Percentiles rank a stretch among this genome's conserved stretches.
Conservation (phyloP, 2,329 filamentous ascomycete genomes). For the Didymella pomorum region DNA sequence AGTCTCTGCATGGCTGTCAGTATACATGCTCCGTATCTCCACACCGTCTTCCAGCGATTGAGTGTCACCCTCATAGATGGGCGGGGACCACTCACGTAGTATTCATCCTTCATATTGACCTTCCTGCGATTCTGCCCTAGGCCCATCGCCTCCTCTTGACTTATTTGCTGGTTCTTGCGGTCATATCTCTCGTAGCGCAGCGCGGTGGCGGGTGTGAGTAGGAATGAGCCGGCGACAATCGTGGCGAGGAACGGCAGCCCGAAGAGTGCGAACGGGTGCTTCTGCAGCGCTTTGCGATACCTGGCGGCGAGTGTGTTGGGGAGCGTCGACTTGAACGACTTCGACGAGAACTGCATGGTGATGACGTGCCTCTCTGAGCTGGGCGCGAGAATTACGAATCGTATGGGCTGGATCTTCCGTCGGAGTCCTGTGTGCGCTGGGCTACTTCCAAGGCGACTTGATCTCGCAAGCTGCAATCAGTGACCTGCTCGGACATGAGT, state of each 20-base stretch:
- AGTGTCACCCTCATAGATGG: background rate
- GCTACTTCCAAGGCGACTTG: background rate
- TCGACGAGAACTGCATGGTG: slow-evolving; percentile 60
- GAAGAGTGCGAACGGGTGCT: slow-evolving; percentile 89
- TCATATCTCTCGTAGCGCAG: slow-evolving; percentile 94
- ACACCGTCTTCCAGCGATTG: background rate
- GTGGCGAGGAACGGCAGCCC: slow-evolving; percentile 90
- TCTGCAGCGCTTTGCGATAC: slow-evolving; percentile 78
- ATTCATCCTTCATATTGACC: slow-evolving; percentile 85
- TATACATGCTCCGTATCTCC: background rate
- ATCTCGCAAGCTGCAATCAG: background rate
- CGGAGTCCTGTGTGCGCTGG: background rate
- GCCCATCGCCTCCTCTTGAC: slow-evolving; percentile 84
- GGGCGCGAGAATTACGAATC: background rate
- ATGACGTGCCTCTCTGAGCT: background rate
- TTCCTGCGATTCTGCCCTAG: slow-evolving; percentile 74
- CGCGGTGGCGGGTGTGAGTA: slow-evolving; percentile 91
- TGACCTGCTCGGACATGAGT: slow-evolving; percentile 15
- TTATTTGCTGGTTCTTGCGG: slow-evolving; percentile 84
- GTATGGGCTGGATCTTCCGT: background rate
- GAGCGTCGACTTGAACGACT: slow-evolving; percentile 64
- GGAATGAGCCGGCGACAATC: slow-evolving; percentile 91
- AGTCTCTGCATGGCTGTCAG: slow-evolving; percentile 65
- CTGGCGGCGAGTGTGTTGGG: slow-evolving; percentile 71
- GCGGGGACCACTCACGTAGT: slow-evolving; percentile 70